These are phyloP conservation scores for Moniliella sp. DNA, from an alignment of 1,284 basidiomycete genomes.

Conservation along the genomic window DNA sequence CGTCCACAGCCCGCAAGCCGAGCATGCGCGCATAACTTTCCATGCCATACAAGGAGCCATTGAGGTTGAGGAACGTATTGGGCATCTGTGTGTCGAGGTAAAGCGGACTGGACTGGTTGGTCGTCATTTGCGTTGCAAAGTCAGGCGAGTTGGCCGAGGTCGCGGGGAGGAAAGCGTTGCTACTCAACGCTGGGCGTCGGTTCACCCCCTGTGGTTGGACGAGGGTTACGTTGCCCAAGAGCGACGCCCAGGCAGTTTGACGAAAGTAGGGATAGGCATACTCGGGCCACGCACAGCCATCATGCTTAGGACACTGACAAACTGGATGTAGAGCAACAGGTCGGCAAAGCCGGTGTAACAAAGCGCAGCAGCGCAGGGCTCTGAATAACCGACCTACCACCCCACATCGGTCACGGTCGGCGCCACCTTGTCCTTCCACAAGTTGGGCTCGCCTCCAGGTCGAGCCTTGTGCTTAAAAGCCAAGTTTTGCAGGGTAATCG, in stretches of 20 bases:
- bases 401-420: conserved; percentile 52
- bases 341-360: conserved; percentile 81
- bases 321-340: conserved; percentile 75
- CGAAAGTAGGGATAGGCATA: conserved; percentile 49
- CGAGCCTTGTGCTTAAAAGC: conserved; percentile 18
- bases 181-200: too few relatives aligned
- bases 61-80: conserved; percentile 49
- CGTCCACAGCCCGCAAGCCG: conserved; percentile 56
- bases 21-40: conserved; percentile 56
- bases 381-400: conserved; percentile 62
- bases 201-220: conserved; percentile 4
- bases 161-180: too few relatives aligned
- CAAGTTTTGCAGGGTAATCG: conserved; percentile 7
- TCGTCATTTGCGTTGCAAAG: conserved; percentile 49
- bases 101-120: conserved; percentile 49
- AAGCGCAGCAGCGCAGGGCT: conserved; percentile 71
- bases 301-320: conserved; percentile 52
- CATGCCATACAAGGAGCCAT: conserved; percentile 41
- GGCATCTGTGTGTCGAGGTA: conserved; percentile 50
- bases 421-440: conserved; percentile 14
- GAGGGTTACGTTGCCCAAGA: conserved; percentile 12
- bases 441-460: conserved; percentile 17
- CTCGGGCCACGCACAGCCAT: conserved; percentile 73
- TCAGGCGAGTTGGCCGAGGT: too few relatives aligned
- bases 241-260: conserved; percentile 34